Conservation (phyloP, 2,329 filamentous ascomycete species). For the Diaporthe australafricana region DNA sequence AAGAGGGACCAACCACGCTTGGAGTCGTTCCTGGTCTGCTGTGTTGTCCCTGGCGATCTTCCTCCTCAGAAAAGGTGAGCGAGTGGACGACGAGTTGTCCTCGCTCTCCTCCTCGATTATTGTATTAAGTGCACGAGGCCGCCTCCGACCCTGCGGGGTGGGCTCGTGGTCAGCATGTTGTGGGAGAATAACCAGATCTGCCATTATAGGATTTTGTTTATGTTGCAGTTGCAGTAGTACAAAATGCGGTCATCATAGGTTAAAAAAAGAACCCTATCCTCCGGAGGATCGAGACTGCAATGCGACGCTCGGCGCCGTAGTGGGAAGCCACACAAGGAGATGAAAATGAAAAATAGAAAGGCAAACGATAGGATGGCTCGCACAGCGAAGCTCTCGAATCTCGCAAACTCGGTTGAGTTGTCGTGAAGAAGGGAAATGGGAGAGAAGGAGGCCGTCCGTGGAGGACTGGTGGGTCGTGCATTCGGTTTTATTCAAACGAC, state of each 20-base stretch:
- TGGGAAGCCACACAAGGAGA: conserved; percentile 41
- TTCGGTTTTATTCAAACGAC: conserved; percentile 33
- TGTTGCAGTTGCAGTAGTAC: conserved; percentile 38
- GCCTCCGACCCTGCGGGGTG: conserved; percentile 68
- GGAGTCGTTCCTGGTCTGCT: conserved; percentile 58
- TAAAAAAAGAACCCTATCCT: conserved; percentile 44
- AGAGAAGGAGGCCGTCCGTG: conserved; percentile 41
- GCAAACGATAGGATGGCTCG: conserved; percentile 57
- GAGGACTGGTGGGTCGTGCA: conserved; percentile 33
- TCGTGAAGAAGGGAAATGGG: conserved; percentile 46
- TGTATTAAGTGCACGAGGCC: conserved; percentile 68
- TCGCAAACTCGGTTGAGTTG: conserved; percentile 45
- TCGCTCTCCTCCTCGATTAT: conserved; percentile 71
- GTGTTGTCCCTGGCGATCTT: conserved; percentile 41
- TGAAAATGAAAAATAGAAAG: conserved; percentile 44
- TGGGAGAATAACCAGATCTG: conserved; percentile 56
- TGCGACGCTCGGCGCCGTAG: conserved; percentile 48
- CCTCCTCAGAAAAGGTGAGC: conserved; percentile 44
- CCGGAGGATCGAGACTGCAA: conserved; percentile 37
- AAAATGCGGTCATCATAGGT: conserved; percentile 40
- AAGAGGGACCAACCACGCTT: conserved; percentile 69
- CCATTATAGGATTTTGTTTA: conserved; percentile 57
- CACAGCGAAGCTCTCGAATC: conserved; percentile 54
- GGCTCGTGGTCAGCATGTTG: conserved; percentile 52
- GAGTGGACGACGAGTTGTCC: conserved; percentile 42